These are phyloP conservation scores for Naganishia antarctica DNA, from an alignment of 768 basidiomycete genomes.

Conservation along the genomic window DNA sequence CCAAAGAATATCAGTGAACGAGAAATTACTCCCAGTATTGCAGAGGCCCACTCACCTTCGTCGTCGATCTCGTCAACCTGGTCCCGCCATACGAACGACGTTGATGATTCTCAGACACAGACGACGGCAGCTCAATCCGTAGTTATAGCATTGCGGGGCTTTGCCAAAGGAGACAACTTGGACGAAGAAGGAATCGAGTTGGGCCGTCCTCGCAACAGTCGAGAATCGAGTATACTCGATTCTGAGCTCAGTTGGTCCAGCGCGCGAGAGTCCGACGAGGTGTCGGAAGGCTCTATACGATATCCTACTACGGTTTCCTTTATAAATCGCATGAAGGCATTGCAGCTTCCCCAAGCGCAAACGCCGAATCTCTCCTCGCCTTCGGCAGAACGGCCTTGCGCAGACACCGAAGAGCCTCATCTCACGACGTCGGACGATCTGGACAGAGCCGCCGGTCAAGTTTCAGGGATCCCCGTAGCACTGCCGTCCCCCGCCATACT, in stretches of 20 bases:
- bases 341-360: not conserved
- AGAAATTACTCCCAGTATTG: too few species aligned
- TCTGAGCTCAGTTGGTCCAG: slow-evolving; percentile 11
- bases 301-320: slow-evolving; percentile 10
- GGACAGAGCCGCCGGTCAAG: not conserved
- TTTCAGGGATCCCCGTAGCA: not conserved
- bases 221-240: not conserved
- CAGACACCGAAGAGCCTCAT: not conserved
- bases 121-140: not conserved
- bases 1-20: too few species aligned
- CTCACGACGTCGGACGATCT: not conserved
- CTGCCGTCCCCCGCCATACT: not conserved
- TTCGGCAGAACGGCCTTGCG: not conserved
- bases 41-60: not conserved
- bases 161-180: not conserved
- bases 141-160: not conserved
- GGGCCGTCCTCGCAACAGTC: not conserved
- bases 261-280: slow-evolving; percentile 5
- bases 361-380: not conserved
- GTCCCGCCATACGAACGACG: not conserved
- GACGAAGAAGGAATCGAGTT: not conserved
- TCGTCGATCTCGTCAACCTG: not conserved
- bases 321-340: slow-evolving; percentile 13
- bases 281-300: slow-evolving; percentile 6
- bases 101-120: not conserved